Evolutionary conservation across 805 yeast genomes (phyloP), one percentile per base, ranked within the genome.

Genomic region (Sugiyamaella floridensis): DNA sequence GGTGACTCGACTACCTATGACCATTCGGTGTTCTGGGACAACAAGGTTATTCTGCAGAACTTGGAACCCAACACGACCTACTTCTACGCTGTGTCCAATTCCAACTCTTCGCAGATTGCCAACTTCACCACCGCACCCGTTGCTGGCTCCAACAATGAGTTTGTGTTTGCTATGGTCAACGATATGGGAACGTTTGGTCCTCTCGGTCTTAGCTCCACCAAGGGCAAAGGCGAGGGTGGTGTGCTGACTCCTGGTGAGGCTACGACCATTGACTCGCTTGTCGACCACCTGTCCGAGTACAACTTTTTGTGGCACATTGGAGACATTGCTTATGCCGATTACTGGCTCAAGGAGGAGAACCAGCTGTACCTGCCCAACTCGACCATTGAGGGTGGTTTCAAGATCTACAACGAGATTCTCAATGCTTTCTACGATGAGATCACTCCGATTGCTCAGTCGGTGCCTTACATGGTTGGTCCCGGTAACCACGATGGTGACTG

Each of bases 271-370:
- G 50, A 57, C 15, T 48, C 61, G 11, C 45, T 58, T 22, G 34
- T 22, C 11, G 43, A 48, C 12, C 14, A n/a, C 44, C 42, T 40
- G 41, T 50, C 55, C 46, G 46, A 51, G 15, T 57, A 52, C 41
- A 45, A 43, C 20, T 55, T 57, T 43, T 18, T 53, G 41, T 57
- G 60, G 60, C 61, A 58, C 49, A 60, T 60, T 5, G 66, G 66
- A 37, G 66, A 63, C 49, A 49, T 63, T 48, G 63, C 61, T 12
- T 63, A 63, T 37, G 66, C 66, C 6, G 66, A 63, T 43, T 47
- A 59, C 20, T 63, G 66, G 66, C 56, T 62, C 40, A 45, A 55
- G 40, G 65, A 62, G 51, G 51, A 46, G 40, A 45, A 55, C 46
- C 50, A 51, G 29, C 28, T 48, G 42, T 56, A 56, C 42, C 43